Evolutionary conservation across 371 early-diverging fungal species (phyloP).

Genomic region (Lichtheimia corymbifera): DNA sequence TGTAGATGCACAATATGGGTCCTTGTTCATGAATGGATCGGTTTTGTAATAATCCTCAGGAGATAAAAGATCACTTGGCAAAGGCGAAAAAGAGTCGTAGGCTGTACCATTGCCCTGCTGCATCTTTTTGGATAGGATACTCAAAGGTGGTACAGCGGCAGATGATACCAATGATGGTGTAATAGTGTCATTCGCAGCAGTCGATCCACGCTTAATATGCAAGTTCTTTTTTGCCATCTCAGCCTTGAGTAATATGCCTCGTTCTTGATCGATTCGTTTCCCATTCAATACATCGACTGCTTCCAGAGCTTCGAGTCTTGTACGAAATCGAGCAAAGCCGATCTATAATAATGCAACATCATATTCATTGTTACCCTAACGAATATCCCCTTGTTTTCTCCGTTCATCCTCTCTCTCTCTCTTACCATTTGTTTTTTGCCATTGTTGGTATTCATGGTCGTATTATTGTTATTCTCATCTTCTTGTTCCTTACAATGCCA

Average conservation of each 20-base stretch:
- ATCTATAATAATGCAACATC: slow-evolving; percentile 46
- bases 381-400: background rate
- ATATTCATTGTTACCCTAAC: background rate
- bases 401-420: slow-evolving; percentile 1
- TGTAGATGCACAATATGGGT: slow-evolving; percentile 27
- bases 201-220: slow-evolving; percentile 63
- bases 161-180: slow-evolving; percentile 4
- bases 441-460: slow-evolving; percentile 19
- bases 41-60: slow-evolving; percentile 43
- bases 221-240: slow-evolving; percentile 97
- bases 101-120: background rate
- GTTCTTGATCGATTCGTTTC: slow-evolving; percentile 84
- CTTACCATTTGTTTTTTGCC: slow-evolving; percentile 85
- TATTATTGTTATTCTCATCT: slow-evolving; percentile 32
- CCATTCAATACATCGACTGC: slow-evolving; percentile 88
- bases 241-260: slow-evolving; percentile 84
- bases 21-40: slow-evolving; percentile 40
- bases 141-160: slow-evolving; percentile 7
- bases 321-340: slow-evolving; percentile 93
- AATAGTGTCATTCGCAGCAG: slow-evolving; percentile 5
- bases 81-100: slow-evolving; percentile 41
- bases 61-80: slow-evolving; percentile 60
- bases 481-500: slow-evolving; percentile 67
- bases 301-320: slow-evolving; percentile 82
- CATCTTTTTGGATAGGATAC: slow-evolving; percentile 10